These are phyloP conservation scores for Guadua angustifolia DNA, from an alignment of 176 grass and related monocot species.

Conservation along the genomic window DNA sequence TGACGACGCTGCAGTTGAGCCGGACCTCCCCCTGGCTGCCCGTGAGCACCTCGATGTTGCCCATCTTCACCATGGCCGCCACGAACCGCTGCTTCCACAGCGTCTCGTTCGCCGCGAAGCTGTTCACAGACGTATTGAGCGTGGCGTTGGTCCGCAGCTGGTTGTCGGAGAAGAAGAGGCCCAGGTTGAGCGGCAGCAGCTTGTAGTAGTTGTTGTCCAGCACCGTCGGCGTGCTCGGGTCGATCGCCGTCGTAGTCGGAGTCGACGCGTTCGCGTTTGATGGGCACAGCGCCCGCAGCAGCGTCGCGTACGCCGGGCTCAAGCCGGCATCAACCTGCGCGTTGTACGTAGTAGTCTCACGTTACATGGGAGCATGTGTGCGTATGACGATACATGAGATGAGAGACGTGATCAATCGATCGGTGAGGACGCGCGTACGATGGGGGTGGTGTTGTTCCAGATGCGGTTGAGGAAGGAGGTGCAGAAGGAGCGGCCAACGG, in stretches of 20 bases:
- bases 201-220: slow-evolving; percentile 66
- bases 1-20: slow-evolving; percentile 53
- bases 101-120: slow-evolving; percentile 47
- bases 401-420: neutral
- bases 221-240: slow-evolving; percentile 46
- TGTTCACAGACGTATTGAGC: slow-evolving; percentile 35
- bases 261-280: slow-evolving; percentile 48
- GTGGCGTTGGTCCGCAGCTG: slow-evolving; percentile 44
- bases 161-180: slow-evolving; percentile 58
- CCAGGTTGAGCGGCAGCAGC: slow-evolving; percentile 45
- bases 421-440: neutral
- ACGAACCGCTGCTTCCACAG: slow-evolving; percentile 47
- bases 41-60: slow-evolving; percentile 51
- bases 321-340: slow-evolving; percentile 38
- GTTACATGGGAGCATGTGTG: neutral
- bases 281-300: slow-evolving; percentile 49
- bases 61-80: slow-evolving; percentile 64
- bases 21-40: slow-evolving; percentile 46
- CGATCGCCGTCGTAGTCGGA: slow-evolving; percentile 24
- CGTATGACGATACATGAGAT: neutral
- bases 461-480: slow-evolving; percentile 32
- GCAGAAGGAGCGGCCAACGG: slow-evolving; percentile 59
- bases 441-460: slow-evolving; percentile 37
- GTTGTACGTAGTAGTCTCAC: neutral
- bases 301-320: slow-evolving; percentile 55